phyloP scores from a whole-genome alignment of 2,329 filamentous ascomycete species.

The Aureobasidium sp. region DNA sequence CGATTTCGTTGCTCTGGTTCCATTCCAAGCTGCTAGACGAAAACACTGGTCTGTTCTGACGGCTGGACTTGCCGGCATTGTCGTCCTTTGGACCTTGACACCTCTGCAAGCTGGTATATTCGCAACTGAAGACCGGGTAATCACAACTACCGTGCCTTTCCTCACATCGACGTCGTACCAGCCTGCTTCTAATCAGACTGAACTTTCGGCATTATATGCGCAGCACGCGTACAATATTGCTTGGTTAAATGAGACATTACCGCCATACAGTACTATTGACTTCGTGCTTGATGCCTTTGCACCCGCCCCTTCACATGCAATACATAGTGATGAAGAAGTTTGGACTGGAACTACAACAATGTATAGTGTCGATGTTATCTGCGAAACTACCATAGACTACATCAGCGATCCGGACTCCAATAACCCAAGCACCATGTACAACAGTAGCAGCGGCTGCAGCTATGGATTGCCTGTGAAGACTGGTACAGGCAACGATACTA shows the following conservation, averaged over 20 bases:
- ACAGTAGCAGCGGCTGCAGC: neutral
- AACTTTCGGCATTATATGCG: conserved; percentile 30
- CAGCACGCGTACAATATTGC: conserved; percentile 42
- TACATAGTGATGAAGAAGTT: conserved; percentile 5
- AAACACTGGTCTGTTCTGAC: conserved; percentile 47
- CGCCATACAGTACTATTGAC: conserved; percentile 38
- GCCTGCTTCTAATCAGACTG: conserved; percentile 27
- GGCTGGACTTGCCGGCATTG: conserved; percentile 40
- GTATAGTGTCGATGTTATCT: conserved; percentile 31
- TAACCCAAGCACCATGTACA: neutral
- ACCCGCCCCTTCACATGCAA: conserved; percentile 16
- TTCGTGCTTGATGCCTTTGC: conserved; percentile 41
- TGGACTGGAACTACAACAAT: conserved; percentile 27
- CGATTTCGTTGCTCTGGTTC: conserved; percentile 40
- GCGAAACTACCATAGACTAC: conserved; percentile 22
- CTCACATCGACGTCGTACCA: conserved; percentile 22
- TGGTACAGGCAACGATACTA: neutral
- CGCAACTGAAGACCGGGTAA: conserved; percentile 27
- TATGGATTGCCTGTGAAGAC: conserved; percentile 1
- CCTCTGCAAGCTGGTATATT: conserved; percentile 51
- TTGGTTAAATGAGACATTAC: conserved; percentile 41
- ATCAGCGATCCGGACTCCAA: neutral
- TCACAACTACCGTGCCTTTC: conserved; percentile 18
- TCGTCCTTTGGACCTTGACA: conserved; percentile 50
- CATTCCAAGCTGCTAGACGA: conserved; percentile 30